Evolutionary conservation across 176 grass and related monocot genomes (phyloP).

Genomic region (Bonia amplexicaulis): DNA sequence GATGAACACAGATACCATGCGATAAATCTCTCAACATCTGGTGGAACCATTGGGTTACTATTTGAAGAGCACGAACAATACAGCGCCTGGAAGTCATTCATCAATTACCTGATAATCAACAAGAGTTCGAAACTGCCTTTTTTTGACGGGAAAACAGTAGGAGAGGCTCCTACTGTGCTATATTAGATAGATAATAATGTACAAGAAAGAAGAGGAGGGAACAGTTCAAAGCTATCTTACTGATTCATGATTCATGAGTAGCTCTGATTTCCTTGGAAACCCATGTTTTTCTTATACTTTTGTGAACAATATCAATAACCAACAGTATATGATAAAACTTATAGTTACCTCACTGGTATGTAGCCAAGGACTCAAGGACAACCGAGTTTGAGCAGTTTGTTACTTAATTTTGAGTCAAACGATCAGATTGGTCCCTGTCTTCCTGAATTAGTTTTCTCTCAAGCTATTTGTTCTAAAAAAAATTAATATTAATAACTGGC

Average conservation of each 20-base stretch:
- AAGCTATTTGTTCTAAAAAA: not conserved
- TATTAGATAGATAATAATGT: too few species aligned
- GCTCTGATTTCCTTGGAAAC: not conserved
- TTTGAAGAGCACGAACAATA: conserved; percentile 51
- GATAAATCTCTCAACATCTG: conserved; percentile 39
- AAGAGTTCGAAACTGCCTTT: not conserved
- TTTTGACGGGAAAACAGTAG: too few species aligned
- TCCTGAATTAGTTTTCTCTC: not conserved
- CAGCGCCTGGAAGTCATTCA: conserved; percentile 49
- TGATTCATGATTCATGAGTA: not conserved
- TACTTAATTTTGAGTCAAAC: too few species aligned
- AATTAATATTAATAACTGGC: not conserved
- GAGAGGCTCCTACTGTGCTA: too few species aligned
- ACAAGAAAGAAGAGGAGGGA: too few species aligned
- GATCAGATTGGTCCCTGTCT: not conserved
- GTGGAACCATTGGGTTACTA: conserved; percentile 47
- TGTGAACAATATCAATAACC: not conserved
- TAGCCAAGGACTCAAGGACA: not conserved
- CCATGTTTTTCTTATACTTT: not conserved
- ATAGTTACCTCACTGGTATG: not conserved
- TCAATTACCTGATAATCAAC: conserved; percentile 33
- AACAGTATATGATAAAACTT: not conserved
- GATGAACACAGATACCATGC: conserved; percentile 17
- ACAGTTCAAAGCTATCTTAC: not conserved
- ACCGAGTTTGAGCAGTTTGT: not conserved